Percentiles rank a stretch among this genome's conserved stretches.
Evolutionary conservation across 2,329 filamentous ascomycete species (phyloP).

Genomic region (Cladosporium cucumerinum): DNA sequence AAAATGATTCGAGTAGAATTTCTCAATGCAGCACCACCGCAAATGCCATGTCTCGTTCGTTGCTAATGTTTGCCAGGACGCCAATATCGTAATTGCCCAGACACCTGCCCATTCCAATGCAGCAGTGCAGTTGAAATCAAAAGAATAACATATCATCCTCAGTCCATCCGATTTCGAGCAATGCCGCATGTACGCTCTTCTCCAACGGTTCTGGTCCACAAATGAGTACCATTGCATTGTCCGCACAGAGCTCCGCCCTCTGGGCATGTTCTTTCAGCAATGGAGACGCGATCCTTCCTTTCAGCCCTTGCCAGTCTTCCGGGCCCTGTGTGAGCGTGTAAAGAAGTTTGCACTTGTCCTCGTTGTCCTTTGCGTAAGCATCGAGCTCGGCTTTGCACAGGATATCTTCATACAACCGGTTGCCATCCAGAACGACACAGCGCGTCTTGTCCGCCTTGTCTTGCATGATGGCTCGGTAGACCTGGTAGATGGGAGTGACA

Average conservation of each 20-base stretch:
- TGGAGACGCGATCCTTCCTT: constrained; percentile 62
- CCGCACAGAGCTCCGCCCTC: constrained; percentile 34
- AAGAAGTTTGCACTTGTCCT: constrained; percentile 59
- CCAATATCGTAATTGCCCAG: background rate
- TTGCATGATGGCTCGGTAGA: constrained; percentile 69
- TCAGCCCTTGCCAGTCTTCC: constrained; percentile 64
- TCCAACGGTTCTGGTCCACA: constrained; percentile 78
- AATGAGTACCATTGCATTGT: constrained; percentile 63
- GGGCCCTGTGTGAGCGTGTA: constrained; percentile 66
- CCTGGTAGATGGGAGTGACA: constrained; percentile 87
- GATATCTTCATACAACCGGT: constrained; percentile 76
- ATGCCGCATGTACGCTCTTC: constrained; percentile 56
- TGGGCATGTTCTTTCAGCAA: constrained; percentile 59
- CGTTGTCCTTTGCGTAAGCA: constrained; percentile 51
- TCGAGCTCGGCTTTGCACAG: constrained; percentile 73
- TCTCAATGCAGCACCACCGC: background rate
- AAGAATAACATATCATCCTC: constrained; percentile 75
- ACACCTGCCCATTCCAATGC: background rate
- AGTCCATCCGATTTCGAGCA: constrained; percentile 64
- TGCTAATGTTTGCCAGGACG: background rate
- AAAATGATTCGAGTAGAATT: background rate
- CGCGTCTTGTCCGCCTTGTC: constrained; percentile 61
- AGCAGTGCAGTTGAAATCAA: constrained; percentile 37
- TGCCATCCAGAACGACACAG: constrained; percentile 76
- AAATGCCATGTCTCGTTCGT: background rate